phyloP scores from a whole-genome alignment of 768 basidiomycete species.

The Tulasnella sp. region DNA sequence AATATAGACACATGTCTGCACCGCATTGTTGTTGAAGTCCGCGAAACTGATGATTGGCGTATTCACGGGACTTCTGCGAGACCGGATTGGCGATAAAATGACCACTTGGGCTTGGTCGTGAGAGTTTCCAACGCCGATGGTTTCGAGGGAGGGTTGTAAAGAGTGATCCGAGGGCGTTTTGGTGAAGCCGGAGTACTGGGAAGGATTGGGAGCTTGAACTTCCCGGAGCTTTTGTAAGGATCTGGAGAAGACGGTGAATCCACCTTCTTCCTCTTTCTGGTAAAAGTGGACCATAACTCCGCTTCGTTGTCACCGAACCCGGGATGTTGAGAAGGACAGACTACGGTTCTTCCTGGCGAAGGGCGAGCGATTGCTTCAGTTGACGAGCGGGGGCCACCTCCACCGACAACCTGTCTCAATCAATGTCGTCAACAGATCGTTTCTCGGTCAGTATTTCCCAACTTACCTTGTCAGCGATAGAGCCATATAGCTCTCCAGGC shows the following conservation, averaged over 20 bases:
- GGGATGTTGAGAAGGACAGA: slow-evolving; percentile 2
- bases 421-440: too few species aligned
- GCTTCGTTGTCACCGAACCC: not conserved
- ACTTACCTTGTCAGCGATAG: too few species aligned
- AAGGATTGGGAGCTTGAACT: not conserved
- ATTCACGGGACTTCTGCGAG: not conserved
- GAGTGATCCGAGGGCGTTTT: not conserved
- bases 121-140: not conserved
- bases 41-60: too few species aligned
- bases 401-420: too few species aligned
- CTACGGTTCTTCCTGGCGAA: not conserved
- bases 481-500: too few species aligned
- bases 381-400: not conserved
- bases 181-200: not conserved
- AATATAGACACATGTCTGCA: too few species aligned
- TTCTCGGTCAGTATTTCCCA: too few species aligned
- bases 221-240: not conserved
- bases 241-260: not conserved
- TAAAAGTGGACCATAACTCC: not conserved
- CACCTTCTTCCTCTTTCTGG: not conserved
- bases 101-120: not conserved
- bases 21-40: too few species aligned
- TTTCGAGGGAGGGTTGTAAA: not conserved
- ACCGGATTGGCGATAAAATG: not conserved
- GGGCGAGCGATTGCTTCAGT: not conserved